phyloP scores from a whole-genome alignment of 2,329 filamentous ascomycete genomes.

The Exophiala sp. region DNA sequence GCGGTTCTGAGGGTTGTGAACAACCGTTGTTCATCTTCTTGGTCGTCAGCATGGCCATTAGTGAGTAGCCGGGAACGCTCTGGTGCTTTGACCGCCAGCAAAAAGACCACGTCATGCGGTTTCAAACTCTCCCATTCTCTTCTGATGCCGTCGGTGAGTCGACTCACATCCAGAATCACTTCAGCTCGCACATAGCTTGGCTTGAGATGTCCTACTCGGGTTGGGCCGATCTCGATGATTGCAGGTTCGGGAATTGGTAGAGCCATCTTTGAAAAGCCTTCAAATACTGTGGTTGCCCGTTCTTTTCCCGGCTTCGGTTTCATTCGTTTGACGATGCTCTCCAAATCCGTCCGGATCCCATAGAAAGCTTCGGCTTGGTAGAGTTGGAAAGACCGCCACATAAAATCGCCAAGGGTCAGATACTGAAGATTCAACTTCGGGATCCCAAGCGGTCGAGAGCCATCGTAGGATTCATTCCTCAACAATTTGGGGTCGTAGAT shows the following conservation, averaged over 20 bases:
- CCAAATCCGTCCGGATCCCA: conserved; percentile 84
- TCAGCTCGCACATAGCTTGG: conserved; percentile 85
- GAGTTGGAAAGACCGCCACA: conserved; percentile 89
- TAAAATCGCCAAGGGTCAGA: conserved; percentile 85
- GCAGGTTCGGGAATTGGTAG: conserved; percentile 78
- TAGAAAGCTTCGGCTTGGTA: conserved; percentile 91
- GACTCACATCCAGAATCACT: conserved; percentile 74
- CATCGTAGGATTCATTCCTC: conserved; percentile 80
- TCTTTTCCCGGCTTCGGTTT: conserved; percentile 60
- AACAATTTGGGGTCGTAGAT: conserved; percentile 75
- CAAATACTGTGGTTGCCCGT: conserved; percentile 63
- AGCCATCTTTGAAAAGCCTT: conserved; percentile 87
- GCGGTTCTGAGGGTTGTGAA: conserved; percentile 63
- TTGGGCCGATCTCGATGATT: conserved; percentile 76
- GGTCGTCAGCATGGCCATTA: conserved; percentile 54
- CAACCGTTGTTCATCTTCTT: conserved; percentile 55
- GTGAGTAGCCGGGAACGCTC: conserved; percentile 42
- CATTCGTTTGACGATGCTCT: conserved; percentile 71
- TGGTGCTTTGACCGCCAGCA: conserved; percentile 66
- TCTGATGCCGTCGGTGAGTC: conserved; percentile 67
- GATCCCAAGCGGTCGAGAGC: conserved; percentile 77
- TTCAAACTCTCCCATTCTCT: conserved; percentile 86
- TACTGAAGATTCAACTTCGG: conserved; percentile 96
- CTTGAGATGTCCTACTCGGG: conserved; percentile 73
- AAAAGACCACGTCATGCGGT: conserved; percentile 81